Percentiles rank a stretch among this genome's conserved stretches.
Conservation (phyloP, 140 eudicot species). For the Oenanthe javanica region DNA sequence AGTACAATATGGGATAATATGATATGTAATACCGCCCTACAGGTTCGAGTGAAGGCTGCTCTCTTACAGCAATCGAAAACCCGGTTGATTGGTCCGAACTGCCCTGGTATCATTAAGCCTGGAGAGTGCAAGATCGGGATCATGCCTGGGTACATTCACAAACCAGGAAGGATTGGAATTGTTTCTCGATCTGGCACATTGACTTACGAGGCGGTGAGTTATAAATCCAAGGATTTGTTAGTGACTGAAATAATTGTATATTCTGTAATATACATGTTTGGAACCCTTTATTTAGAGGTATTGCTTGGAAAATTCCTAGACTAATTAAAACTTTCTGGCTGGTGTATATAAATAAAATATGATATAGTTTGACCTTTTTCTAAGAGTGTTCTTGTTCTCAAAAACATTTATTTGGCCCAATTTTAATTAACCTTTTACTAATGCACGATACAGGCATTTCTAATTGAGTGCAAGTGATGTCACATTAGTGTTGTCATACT, state of each 20-base stretch:
- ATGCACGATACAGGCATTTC: background rate
- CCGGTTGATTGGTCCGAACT: conserved; percentile 50
- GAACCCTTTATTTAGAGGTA: background rate
- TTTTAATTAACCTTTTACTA: background rate
- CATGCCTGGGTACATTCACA: conserved; percentile 69
- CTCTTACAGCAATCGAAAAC: conserved; percentile 49
- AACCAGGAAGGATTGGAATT: conserved; percentile 57
- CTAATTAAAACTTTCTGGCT: background rate
- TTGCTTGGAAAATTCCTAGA: background rate
- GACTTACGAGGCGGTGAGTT: conserved; percentile 47
- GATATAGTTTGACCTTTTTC: background rate
- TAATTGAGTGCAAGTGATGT: background rate
- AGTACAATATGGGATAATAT: background rate
- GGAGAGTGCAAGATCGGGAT: conserved; percentile 65
- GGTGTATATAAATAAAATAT: background rate
- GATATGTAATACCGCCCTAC: background rate
- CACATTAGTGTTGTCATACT: background rate
- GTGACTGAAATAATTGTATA: background rate
- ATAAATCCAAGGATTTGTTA: background rate
- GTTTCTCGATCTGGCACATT: conserved; percentile 58
- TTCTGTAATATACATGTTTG: background rate
- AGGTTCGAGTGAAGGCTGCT: conserved; percentile 54
- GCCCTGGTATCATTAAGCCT: conserved; percentile 59
- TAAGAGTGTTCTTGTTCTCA: background rate
- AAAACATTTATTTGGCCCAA: background rate